phyloP scores from a whole-genome alignment of 192 early-diverging fungal genomes.

The Coemansia sp. region DNA sequence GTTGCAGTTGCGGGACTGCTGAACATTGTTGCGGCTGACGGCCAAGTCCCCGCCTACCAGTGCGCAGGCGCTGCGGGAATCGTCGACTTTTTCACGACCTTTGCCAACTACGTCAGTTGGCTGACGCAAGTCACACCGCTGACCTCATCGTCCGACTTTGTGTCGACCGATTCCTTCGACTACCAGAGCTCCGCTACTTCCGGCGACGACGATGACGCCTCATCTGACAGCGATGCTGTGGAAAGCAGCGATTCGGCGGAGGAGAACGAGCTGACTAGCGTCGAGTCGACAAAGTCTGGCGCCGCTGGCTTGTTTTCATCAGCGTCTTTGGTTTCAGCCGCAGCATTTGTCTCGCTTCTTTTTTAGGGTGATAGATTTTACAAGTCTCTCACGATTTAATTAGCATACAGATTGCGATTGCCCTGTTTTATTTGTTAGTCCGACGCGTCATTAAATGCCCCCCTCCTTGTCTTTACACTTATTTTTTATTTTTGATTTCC shows the following conservation, averaged over 20 bases:
- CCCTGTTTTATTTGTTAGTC: no score
- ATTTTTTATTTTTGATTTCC: not conserved
- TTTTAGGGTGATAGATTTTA: not conserved
- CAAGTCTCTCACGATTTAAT: no score
- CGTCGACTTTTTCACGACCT: slow-evolving; percentile 49
- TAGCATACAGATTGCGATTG: no score
- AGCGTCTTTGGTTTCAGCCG: slow-evolving; percentile 9
- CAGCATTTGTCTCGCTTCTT: not conserved
- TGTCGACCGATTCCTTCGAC: slow-evolving; percentile 33
- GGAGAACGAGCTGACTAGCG: slow-evolving; percentile 2
- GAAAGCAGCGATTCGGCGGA: not conserved
- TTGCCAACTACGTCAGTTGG: slow-evolving; percentile 51
- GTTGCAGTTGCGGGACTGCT: slow-evolving; percentile 47
- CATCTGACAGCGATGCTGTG: not conserved
- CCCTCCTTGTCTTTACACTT: not conserved
- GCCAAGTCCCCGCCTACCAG: slow-evolving; percentile 26
- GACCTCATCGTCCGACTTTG: slow-evolving; percentile 29
- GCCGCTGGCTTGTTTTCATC: slow-evolving; percentile 5
- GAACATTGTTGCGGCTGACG: slow-evolving; percentile 41
- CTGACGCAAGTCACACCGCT: slow-evolving; percentile 47
- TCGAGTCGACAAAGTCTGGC: not conserved
- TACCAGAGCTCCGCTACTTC: slow-evolving; percentile 7
- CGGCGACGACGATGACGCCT: not conserved
- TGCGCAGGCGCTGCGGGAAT: slow-evolving; percentile 23
- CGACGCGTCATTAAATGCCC: no score